Evolutionary conservation across 371 early-diverging fungal species (phyloP).

Genomic region (Apophysomyces elegans): DNA sequence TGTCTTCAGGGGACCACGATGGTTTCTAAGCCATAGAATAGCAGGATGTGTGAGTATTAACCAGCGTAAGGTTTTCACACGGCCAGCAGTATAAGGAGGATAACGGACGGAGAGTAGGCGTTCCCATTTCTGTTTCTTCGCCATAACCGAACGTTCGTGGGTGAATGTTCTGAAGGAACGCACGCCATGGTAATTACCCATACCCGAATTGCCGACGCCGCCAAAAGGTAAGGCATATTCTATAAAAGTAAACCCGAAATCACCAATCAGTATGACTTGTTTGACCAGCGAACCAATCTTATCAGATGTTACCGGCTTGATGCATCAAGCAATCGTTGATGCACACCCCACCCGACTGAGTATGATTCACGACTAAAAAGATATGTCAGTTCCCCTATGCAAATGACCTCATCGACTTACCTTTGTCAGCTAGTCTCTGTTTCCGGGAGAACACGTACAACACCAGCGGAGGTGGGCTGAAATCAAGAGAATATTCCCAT

Average conservation of each 20-base stretch:
- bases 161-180: constrained; percentile 75
- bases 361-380: constrained; percentile 50
- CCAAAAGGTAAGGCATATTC: constrained; percentile 73
- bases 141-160: constrained; percentile 65
- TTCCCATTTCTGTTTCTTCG: constrained; percentile 50
- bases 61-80: constrained; percentile 19
- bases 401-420: constrained; percentile 19
- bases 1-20: constrained; percentile 25
- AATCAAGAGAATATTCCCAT: constrained; percentile 3
- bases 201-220: constrained; percentile 81
- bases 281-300: constrained; percentile 8
- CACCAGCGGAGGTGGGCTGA: constrained; percentile 31
- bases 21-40: constrained; percentile 21
- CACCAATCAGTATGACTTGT: background rate
- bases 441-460: constrained; percentile 36
- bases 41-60: constrained; percentile 28
- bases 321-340: constrained; percentile 82
- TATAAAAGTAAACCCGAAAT: constrained; percentile 10
- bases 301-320: constrained; percentile 39
- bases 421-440: constrained; percentile 24
- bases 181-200: constrained; percentile 79
- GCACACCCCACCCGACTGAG: constrained; percentile 71
- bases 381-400: constrained; percentile 7
- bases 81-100: constrained; percentile 33
- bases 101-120: constrained; percentile 50